Evolutionary conservation across 2,329 filamentous ascomycete genomes (phyloP).

Genomic region (Exophiala calicioides): DNA sequence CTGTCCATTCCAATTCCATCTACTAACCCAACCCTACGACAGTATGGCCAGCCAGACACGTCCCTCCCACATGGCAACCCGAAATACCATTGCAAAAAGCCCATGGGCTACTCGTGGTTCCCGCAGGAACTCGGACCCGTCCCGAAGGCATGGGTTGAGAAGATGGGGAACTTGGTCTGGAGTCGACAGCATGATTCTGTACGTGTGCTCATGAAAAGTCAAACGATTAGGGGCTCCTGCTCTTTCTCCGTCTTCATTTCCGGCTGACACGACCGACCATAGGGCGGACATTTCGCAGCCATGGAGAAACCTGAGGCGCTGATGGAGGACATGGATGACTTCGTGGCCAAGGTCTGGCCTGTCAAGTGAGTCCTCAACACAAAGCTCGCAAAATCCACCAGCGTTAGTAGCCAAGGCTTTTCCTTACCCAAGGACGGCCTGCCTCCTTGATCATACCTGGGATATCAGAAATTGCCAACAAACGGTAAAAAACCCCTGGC

Average conservation of each 20-base stretch:
- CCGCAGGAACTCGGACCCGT: constrained; percentile 44
- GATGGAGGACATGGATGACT: constrained; percentile 46
- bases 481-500: too few relatives aligned
- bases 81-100: constrained; percentile 43
- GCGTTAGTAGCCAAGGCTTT: too few relatives aligned
- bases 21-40: too few relatives aligned
- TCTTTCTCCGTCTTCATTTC: too few relatives aligned
- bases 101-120: constrained; percentile 51
- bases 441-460: too few relatives aligned
- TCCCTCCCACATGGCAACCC: constrained; percentile 31
- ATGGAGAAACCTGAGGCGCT: constrained; percentile 46
- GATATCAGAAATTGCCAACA: too few relatives aligned
- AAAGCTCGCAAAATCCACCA: too few relatives aligned
- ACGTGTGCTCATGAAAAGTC: background rate
- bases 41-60: too few relatives aligned
- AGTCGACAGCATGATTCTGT: constrained; percentile 19
- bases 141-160: constrained; percentile 35
- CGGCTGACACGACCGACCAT: background rate
- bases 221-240: too few relatives aligned
- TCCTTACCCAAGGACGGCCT: too few relatives aligned
- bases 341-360: constrained; percentile 31
- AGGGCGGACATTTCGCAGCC: constrained; percentile 57
- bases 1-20: too few relatives aligned
- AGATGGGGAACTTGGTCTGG: constrained; percentile 24
- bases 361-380: too few relatives aligned